A percentile compares a stretch with the other conserved stretches of the same genome.
phyloP scores from a whole-genome alignment of 148 eudicot genomes.

The Beta vulgaris region DNA sequence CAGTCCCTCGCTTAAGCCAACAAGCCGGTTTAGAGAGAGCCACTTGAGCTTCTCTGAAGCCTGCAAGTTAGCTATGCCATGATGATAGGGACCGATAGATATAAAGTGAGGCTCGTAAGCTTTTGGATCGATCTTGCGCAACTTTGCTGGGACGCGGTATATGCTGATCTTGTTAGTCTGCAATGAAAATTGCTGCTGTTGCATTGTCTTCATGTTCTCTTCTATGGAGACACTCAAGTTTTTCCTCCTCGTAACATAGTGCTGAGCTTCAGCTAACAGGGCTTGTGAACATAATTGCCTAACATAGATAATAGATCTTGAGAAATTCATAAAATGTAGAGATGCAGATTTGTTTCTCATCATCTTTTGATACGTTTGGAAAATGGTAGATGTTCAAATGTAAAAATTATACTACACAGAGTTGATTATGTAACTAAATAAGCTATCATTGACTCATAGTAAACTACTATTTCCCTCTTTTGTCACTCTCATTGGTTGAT shows the following conservation, averaged over 20 bases:
- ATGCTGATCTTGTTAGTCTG: not conserved
- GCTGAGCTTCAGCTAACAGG: not conserved
- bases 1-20: not conserved
- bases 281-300: not conserved
- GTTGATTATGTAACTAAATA: too few relatives aligned
- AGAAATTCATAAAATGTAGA: not conserved
- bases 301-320: not conserved
- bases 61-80: not conserved
- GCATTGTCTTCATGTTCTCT: not conserved
- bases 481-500: too few relatives aligned
- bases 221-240: not conserved
- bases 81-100: conserved; percentile 22
- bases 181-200: not conserved
- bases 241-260: not conserved
- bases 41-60: conserved; percentile 13
- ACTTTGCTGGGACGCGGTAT: conserved; percentile 21
- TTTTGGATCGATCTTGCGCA: not conserved
- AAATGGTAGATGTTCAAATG: not conserved
- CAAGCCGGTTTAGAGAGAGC: not conserved
- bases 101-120: conserved; percentile 22
- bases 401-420: too few relatives aligned
- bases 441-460: too few relatives aligned
- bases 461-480: too few relatives aligned
- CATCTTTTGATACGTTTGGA: not conserved
- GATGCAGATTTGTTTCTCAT: conserved; percentile 1